A percentile compares a stretch with the other conserved stretches of the same genome.
Evolutionary conservation across 345 rosid species (phyloP).

Genomic region (Euphorbia tirucalli): DNA sequence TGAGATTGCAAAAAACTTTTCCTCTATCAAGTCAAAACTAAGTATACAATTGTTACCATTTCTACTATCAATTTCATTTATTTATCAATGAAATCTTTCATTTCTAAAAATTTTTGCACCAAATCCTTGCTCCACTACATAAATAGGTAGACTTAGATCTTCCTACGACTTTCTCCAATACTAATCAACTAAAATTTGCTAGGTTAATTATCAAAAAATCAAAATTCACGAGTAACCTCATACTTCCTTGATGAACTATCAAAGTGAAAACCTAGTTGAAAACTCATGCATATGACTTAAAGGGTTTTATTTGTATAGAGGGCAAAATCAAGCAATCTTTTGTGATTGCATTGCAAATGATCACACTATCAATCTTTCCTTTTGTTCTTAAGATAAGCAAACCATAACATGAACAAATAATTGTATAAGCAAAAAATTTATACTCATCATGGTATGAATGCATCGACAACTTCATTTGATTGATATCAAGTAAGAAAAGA

Average conservation of each 20-base stretch:
- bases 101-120: not conserved
- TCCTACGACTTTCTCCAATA: not conserved
- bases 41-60: not conserved
- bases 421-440: not conserved
- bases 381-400: not conserved
- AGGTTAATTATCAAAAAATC: not conserved
- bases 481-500: not conserved
- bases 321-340: constrained; percentile 1
- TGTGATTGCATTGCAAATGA: constrained; percentile 6
- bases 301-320: not conserved
- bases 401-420: not conserved
- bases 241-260: not conserved
- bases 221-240: not conserved
- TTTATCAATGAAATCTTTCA: not conserved
- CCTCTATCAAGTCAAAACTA: not conserved
- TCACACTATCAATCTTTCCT: not conserved
- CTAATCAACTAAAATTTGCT: not conserved
- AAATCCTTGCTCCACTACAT: not conserved
- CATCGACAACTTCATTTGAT: not conserved
- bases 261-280: constrained; percentile 5
- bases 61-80: not conserved
- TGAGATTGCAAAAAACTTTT: not conserved
- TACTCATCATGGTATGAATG: not conserved
- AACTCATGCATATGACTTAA: not conserved
- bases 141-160: not conserved